Evolutionary conservation across 257 asterid genomes (phyloP).

Genomic region (Echites panduratus): DNA sequence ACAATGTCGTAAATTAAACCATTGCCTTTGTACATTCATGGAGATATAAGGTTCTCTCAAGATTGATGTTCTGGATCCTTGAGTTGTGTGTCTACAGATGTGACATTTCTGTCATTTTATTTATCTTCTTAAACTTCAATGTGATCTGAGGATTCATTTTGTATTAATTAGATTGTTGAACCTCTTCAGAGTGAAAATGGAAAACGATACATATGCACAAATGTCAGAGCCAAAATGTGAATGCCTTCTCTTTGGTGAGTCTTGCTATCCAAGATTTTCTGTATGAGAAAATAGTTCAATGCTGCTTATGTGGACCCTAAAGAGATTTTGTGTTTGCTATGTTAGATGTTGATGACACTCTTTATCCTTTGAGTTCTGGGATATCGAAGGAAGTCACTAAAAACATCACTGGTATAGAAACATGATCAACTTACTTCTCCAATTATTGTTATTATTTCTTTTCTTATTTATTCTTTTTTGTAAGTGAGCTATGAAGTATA

Average conservation of each 20-base stretch:
- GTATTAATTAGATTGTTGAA: constrained; percentile 17
- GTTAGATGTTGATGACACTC: constrained; percentile 91
- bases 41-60: not conserved
- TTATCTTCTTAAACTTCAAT: not conserved
- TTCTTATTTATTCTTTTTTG: too few species aligned
- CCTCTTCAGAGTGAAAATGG: constrained; percentile 45
- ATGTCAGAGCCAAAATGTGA: constrained; percentile 49
- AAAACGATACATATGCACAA: constrained; percentile 32
- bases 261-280: not conserved
- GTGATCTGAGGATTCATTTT: not conserved
- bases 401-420: constrained; percentile 59
- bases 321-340: constrained; percentile 9
- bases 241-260: constrained; percentile 82
- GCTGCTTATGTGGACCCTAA: not conserved
- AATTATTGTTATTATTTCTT: too few species aligned
- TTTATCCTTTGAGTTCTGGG: constrained; percentile 83
- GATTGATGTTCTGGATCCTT: not conserved
- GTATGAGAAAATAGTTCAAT: not conserved
- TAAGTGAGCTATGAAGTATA: not conserved
- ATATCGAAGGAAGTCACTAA: constrained; percentile 60
- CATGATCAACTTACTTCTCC: not conserved
- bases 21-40: not conserved
- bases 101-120: not conserved
- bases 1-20: not conserved
- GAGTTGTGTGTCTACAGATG: not conserved